A percentile compares a stretch with the other conserved stretches of the same genome.
These are phyloP conservation scores for Globisporangium sylvaticum DNA, from an alignment of 352 stramenopile species.

Conservation along the genomic window DNA sequence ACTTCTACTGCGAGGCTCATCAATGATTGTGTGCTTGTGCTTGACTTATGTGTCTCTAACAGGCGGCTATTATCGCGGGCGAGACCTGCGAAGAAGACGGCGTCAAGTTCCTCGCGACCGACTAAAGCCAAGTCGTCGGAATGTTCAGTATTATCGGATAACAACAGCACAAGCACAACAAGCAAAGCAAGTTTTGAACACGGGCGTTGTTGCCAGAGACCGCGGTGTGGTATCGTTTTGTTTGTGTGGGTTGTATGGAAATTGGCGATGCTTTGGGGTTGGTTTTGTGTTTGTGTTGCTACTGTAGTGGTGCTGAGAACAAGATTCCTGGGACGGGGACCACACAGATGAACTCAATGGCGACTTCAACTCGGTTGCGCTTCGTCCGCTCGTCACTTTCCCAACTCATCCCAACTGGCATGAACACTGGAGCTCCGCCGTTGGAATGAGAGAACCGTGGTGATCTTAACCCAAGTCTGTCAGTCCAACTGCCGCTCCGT, in stretches of 20 bases:
- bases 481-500: not conserved
- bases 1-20: not conserved
- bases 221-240: not conserved
- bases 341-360: not conserved
- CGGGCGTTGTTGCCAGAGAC: too few species aligned
- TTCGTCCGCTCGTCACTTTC: not conserved
- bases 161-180: too few species aligned
- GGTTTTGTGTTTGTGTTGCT: not conserved
- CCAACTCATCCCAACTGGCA: not conserved
- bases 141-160: not conserved
- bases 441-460: not conserved
- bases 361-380: not conserved
- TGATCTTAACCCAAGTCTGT: not conserved
- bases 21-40: not conserved
- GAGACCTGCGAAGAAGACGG: conserved; percentile 82
- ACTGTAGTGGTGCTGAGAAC: not conserved
- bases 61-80: conserved; percentile 76
- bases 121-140: conserved; percentile 24
- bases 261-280: not conserved
- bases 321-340: not conserved
- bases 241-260: not conserved
- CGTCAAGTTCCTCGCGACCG: conserved; percentile 78
- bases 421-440: not conserved
- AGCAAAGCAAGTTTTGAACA: not conserved
- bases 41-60: not conserved